These are phyloP conservation scores for Amaranthus palmeri DNA, from an alignment of 148 eudicot genomes.

Conservation along the genomic window DNA sequence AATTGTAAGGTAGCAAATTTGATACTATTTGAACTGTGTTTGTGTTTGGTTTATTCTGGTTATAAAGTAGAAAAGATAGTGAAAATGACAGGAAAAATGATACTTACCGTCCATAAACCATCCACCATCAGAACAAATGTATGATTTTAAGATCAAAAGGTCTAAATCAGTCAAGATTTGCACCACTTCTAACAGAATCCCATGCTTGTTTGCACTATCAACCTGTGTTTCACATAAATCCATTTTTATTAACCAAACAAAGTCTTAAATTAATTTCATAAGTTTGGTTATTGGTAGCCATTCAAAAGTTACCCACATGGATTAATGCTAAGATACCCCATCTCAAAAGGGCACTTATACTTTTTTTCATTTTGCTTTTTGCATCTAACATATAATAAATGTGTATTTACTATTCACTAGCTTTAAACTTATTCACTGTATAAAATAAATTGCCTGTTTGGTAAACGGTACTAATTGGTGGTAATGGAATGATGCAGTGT, in stretches of 20 bases:
- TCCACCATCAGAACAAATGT: constrained; percentile 84
- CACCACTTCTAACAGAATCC: constrained; percentile 82
- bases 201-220: constrained; percentile 83
- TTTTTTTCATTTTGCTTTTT: neutral
- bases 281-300: neutral
- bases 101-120: constrained; percentile 96
- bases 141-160: constrained; percentile 75
- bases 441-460: too few species aligned
- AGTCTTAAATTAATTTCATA: constrained; percentile 2
- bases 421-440: too few species aligned
- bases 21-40: neutral
- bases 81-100: neutral
- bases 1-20: too few species aligned
- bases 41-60: neutral
- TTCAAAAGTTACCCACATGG: constrained; percentile 11
- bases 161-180: constrained; percentile 89
- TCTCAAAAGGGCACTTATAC: neutral
- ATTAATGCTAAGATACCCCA: neutral
- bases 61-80: neutral
- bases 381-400: neutral
- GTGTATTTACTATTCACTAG: neutral
- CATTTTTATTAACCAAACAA: neutral
- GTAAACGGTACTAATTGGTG: too few species aligned
- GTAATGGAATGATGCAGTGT: too few species aligned
- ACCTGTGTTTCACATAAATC: constrained; percentile 37